These are phyloP conservation scores for Dovyalis caffra DNA, from an alignment of 345 rosid genomes.

Conservation along the genomic window DNA sequence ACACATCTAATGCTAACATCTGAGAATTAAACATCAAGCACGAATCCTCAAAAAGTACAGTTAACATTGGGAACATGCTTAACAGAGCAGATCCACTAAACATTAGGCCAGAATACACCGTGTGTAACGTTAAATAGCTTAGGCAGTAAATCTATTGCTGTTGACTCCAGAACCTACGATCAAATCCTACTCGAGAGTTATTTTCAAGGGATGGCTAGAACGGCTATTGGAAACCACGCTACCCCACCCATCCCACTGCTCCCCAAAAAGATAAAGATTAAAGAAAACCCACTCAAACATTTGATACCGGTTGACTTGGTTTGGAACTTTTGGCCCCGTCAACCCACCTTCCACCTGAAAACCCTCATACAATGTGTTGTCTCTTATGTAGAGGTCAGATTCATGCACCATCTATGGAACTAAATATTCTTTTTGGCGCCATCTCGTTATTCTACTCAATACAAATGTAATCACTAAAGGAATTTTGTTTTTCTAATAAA, in stretches of 20 bases:
- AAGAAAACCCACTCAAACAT: neutral
- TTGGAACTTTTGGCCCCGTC: neutral
- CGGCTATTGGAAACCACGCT: neutral
- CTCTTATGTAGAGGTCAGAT: neutral
- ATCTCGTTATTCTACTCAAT: neutral
- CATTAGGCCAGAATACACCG: neutral
- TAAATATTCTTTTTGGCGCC: neutral
- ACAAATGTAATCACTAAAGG: neutral
- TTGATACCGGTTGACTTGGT: neutral
- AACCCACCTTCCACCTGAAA: neutral
- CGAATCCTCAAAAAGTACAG: constrained; percentile 2
- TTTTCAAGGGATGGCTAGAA: neutral
- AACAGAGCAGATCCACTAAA: neutral
- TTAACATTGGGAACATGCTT: neutral
- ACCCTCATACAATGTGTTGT: too few species aligned
- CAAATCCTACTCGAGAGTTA: neutral
- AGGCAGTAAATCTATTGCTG: neutral
- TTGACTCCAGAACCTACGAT: neutral
- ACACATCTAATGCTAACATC: neutral
- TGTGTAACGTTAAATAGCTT: neutral
- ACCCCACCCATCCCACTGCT: neutral
- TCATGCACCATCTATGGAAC: neutral
- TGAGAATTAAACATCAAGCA: neutral
- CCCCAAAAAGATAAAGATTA: neutral
- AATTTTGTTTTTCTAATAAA: neutral